These are phyloP conservation scores for Vickermania ingenoplastis DNA, from an alignment of 208 protist genomes.

Conservation along the genomic window DNA sequence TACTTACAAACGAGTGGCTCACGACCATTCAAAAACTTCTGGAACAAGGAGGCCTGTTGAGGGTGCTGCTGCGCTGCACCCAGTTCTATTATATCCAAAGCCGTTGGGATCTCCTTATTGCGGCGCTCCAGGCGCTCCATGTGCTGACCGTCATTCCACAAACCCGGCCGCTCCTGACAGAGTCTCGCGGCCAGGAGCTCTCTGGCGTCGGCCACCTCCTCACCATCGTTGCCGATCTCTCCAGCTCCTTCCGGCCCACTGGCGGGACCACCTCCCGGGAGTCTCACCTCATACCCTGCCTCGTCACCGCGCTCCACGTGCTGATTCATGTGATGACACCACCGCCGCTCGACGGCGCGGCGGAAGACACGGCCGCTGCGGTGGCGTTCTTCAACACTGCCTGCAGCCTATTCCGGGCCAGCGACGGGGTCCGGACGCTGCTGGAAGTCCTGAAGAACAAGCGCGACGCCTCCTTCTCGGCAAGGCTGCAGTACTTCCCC, in stretches of 20 bases:
- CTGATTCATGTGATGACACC: constrained; percentile 50
- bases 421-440: constrained; percentile 66
- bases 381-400: constrained; percentile 56
- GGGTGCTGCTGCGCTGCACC: constrained; percentile 38
- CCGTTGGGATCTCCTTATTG: constrained; percentile 65
- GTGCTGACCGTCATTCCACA: constrained; percentile 68
- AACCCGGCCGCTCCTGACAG: constrained; percentile 55
- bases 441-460: constrained; percentile 66
- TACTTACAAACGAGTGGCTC: constrained; percentile 55
- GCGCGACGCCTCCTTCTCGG: constrained; percentile 52
- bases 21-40: constrained; percentile 40
- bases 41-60: constrained; percentile 31
- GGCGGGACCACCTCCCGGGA: constrained; percentile 46
- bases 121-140: constrained; percentile 56
- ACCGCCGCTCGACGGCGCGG: constrained; percentile 48
- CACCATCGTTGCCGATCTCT: constrained; percentile 61
- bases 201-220: constrained; percentile 73
- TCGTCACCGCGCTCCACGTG: constrained; percentile 58
- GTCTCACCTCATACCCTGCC: constrained; percentile 59
- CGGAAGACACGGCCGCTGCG: constrained; percentile 25
- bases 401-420: constrained; percentile 56
- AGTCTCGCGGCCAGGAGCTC: constrained; percentile 37
- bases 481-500: constrained; percentile 72
- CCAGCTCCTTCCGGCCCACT: constrained; percentile 20
- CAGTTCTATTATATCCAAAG: constrained; percentile 79